These are phyloP conservation scores for Aspergillus carlsbadensis DNA, from an alignment of 495 filamentous ascomycete species.

Conservation along the genomic window DNA sequence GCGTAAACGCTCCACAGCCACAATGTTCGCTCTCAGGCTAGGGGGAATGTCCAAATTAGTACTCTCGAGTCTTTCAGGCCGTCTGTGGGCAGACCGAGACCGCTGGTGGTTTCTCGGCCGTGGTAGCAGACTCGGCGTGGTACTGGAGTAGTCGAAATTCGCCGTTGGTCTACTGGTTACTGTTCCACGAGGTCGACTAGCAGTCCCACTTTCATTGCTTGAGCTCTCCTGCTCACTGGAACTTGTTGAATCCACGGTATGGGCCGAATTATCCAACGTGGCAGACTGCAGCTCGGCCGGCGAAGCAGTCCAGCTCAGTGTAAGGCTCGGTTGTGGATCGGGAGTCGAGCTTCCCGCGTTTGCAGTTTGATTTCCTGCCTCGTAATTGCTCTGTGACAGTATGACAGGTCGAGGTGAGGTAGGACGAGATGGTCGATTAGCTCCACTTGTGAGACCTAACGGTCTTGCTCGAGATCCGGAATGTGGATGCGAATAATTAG, in stretches of 20 bases:
- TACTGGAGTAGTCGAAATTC: slow-evolving; percentile 22
- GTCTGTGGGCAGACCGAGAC: slow-evolving; percentile 35
- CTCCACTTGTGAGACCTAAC: slow-evolving; percentile 35
- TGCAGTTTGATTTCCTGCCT: slow-evolving; percentile 19
- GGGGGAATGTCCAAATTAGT: slow-evolving; percentile 29
- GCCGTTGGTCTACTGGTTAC: slow-evolving; percentile 23
- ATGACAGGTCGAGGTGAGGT: slow-evolving; percentile 43
- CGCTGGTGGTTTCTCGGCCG: slow-evolving; percentile 31
- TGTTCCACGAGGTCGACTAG: slow-evolving; percentile 15
- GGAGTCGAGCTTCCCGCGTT: slow-evolving; percentile 22
- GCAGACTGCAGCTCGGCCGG: slow-evolving; percentile 33
- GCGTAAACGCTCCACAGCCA: slow-evolving; percentile 43
- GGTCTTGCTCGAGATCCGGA: slow-evolving; percentile 34
- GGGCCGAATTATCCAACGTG: slow-evolving; percentile 20
- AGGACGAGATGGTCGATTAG: slow-evolving; percentile 42
- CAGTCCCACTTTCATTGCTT: slow-evolving; percentile 18
- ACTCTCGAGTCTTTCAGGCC: slow-evolving; percentile 27
- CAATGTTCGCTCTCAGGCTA: slow-evolving; percentile 33
- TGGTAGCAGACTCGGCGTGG: slow-evolving; percentile 18
- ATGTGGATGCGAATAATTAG: slow-evolving; percentile 25
- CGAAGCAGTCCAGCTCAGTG: slow-evolving; percentile 40
- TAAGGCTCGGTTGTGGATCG: slow-evolving; percentile 37
- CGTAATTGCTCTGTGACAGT: slow-evolving; percentile 36
- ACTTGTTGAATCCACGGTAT: slow-evolving; percentile 19
- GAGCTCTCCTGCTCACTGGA: slow-evolving; percentile 21